These are phyloP conservation scores for Hypocrella siamensis DNA, from an alignment of 2,329 filamentous ascomycete species.

Conservation along the genomic window DNA sequence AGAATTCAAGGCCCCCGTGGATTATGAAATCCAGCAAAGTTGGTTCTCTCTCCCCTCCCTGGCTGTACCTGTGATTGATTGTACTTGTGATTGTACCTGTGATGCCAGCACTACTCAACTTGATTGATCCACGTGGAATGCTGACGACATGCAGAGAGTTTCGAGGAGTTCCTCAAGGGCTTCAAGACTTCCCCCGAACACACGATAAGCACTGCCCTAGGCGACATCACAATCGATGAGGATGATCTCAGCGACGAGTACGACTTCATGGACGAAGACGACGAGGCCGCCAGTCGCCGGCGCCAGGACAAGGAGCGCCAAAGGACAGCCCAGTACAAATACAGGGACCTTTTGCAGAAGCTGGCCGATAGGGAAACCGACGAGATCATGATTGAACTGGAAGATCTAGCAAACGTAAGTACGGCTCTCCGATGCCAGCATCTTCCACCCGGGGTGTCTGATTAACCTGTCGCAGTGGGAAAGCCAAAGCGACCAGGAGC, in stretches of 20 bases:
- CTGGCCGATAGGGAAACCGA: conserved; percentile 65
- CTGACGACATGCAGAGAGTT: conserved; percentile 39
- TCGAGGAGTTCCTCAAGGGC: conserved; percentile 72
- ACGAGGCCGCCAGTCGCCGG: conserved; percentile 38
- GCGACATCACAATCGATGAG: conserved; percentile 73
- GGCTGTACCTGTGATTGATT: not conserved
- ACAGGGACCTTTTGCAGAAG: conserved; percentile 74
- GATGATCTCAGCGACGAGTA: conserved; percentile 81
- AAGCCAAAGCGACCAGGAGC: conserved; percentile 47
- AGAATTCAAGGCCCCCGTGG: conserved; percentile 61
- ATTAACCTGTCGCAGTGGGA: conserved; percentile 46
- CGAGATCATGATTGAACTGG: conserved; percentile 74
- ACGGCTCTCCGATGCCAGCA: not conserved
- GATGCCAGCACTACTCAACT: not conserved
- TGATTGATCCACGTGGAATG: too few species aligned
- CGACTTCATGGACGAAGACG: conserved; percentile 78
- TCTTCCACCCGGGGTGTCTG: too few species aligned
- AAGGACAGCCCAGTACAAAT: conserved; percentile 59
- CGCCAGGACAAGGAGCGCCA: conserved; percentile 32
- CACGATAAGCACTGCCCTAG: conserved; percentile 65
- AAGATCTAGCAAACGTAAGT: conserved; percentile 64
- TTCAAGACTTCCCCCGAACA: conserved; percentile 70
- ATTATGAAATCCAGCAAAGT: conserved; percentile 81
- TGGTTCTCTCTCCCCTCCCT: conserved; percentile 15
- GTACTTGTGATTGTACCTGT: not conserved